Percentiles rank a stretch among this genome's conserved stretches.
Conservation (phyloP, 1,139 yeast species). For the Kurtzmaniella natalensis region DNA sequence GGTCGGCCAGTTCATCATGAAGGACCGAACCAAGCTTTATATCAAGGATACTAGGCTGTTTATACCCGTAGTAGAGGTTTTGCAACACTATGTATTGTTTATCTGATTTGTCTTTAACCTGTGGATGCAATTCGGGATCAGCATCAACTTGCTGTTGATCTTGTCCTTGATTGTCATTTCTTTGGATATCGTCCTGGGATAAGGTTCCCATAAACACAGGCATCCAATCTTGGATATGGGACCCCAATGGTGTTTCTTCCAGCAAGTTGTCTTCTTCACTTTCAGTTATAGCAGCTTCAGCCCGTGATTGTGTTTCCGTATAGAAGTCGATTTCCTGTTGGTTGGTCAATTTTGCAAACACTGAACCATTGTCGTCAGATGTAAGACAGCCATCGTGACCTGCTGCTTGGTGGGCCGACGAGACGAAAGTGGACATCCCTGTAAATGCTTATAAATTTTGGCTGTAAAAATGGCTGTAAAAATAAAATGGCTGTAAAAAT, state of each 20-base stretch:
- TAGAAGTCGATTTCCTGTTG: constrained; percentile 73
- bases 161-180: constrained; percentile 1
- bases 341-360: constrained; percentile 68
- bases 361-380: constrained; percentile 49
- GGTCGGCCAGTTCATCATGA: constrained; percentile 55
- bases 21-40: constrained; percentile 73
- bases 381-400: constrained; percentile 84
- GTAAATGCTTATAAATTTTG: constrained; percentile 4
- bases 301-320: constrained; percentile 23
- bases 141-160: background rate
- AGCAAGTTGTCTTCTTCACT: constrained; percentile 14
- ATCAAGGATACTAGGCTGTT: constrained; percentile 71
- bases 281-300: constrained; percentile 5
- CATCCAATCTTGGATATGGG: constrained; percentile 50
- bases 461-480: too few species aligned
- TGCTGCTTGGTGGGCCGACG: constrained; percentile 59
- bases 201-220: constrained; percentile 39
- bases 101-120: constrained; percentile 7
- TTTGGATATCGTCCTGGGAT: constrained; percentile 22
- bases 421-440: constrained; percentile 9
- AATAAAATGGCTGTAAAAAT: too few species aligned
- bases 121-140: background rate
- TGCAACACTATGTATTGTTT: constrained; percentile 60
- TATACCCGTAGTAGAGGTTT: constrained; percentile 61
- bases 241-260: constrained; percentile 27